Percentiles rank a stretch among this genome's conserved stretches.
Conservation (phyloP, 225 moss, liverwort and hornwort species). For the Polytrichum commune region DNA sequence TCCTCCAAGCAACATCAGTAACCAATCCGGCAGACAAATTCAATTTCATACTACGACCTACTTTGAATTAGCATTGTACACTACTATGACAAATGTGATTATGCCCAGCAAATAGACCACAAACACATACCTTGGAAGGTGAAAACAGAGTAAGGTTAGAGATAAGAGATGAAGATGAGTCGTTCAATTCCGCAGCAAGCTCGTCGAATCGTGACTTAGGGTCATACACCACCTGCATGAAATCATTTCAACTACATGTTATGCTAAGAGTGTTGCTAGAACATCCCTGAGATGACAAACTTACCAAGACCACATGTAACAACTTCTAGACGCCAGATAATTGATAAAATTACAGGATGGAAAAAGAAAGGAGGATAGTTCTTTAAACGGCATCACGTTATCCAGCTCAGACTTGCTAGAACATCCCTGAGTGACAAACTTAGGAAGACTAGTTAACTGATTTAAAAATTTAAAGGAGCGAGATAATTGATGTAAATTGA, state of each 20-base stretch:
- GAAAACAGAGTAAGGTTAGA: conserved; percentile 74
- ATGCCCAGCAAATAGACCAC: no score
- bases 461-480: no score
- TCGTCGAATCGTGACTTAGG: conserved; percentile 38
- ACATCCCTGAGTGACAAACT: background rate
- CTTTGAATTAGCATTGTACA: background rate
- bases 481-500: background rate
- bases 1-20: no score
- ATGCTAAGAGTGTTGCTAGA: no score
- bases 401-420: no score
- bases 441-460: background rate
- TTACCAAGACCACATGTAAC: background rate
- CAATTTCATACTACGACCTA: background rate
- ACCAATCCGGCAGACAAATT: no score
- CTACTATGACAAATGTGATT: no score
- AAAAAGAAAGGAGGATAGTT: background rate
- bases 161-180: conserved; percentile 24
- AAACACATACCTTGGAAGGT: conserved; percentile 71
- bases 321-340: background rate
- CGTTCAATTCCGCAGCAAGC: conserved; percentile 24
- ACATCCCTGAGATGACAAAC: background rate
- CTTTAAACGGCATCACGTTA: no score
- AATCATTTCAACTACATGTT: no score
- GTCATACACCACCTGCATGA: conserved; percentile 35
- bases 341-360: background rate